Base-by-base conservation (phyloP, 2,329 filamentous ascomycete species). In the Chalaropsis ovoidea region DNA sequence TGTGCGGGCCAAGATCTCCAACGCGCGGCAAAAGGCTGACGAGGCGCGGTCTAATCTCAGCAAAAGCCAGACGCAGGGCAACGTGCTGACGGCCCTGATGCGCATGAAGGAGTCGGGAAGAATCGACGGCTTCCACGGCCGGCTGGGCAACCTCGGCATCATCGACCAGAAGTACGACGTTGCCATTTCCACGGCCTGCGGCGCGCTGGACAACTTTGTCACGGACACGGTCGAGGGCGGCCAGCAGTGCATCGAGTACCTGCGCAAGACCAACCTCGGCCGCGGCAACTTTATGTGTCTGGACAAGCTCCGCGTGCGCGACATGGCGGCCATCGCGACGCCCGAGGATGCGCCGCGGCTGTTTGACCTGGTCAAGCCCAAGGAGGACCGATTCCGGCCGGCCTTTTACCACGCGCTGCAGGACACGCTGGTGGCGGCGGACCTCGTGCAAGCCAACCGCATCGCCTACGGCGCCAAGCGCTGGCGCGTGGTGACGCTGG, bases 241-340 rank as follows among this genome's bases (percentile, higher is more conserved):
- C 69, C 94, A 99, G 75, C 92, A 97, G 74, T 99, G 95, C 75
- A 97, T 99, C 69, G 94, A 97, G 73, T 94, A 99, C 72, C 81
- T 99, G 13, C 86, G 94, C 65, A 99, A 97, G 80, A 99, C 96
- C 71, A 96, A 96, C 70, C 85, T 99, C 2, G 94, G 94, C 13
- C 86, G 95, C 71, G 94, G 92, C 67, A 96, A 96, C 77, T 97
- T 99, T 74, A 97, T 99, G 71, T 89, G 94, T 70, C 81, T 99
- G 17, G 90, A 99, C 75, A 91, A 93, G 73, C 79, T 97, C 61
- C 85, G 90, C 27, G 80, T 82, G 41, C 85, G 90, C 63, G 89
- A 96, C 71, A 78, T 97, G 70, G 86, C 86, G 1, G 78, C 83
- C 0, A 92, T 97, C 64, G 81, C 89, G 67, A 99, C 94, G 0